A percentile compares a stretch with the other conserved stretches of the same genome.
Conservation (phyloP, 192 early-diverging fungal genomes). For the Cladochytrium replicatum region DNA sequence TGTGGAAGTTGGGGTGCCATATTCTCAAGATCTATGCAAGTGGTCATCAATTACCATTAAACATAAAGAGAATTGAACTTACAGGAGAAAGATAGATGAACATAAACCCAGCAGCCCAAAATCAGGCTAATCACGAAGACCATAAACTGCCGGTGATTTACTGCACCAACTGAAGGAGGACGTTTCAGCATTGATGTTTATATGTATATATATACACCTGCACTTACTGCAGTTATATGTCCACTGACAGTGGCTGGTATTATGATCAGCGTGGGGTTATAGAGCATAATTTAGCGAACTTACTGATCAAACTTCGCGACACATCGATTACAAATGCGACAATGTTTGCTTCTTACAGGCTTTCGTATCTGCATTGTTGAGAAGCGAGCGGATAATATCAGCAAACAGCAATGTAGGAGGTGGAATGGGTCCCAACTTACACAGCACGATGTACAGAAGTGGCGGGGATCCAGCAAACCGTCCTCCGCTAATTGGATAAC, state of each 20-base stretch:
- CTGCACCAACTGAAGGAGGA: slow-evolving; percentile 50
- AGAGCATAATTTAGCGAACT: slow-evolving; percentile 2
- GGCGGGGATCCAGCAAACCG: slow-evolving; percentile 57
- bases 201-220: background rate
- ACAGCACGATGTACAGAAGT: slow-evolving; percentile 81
- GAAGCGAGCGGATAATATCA: background rate
- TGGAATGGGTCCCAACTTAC: slow-evolving; percentile 25
- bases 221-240: slow-evolving; percentile 77
- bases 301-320: slow-evolving; percentile 90
- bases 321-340: slow-evolving; percentile 84
- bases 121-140: slow-evolving; percentile 62
- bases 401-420: slow-evolving; percentile 6
- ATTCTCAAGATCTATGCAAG: slow-evolving; percentile 20
- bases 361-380: slow-evolving; percentile 55
- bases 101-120: slow-evolving; percentile 46
- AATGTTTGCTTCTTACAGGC: slow-evolving; percentile 90
- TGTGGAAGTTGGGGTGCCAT: slow-evolving; percentile 5
- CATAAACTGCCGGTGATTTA: slow-evolving; percentile 85
- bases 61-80: slow-evolving; percentile 16
- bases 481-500: slow-evolving; percentile 59
- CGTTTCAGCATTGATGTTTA: slow-evolving; percentile 7
- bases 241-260: slow-evolving; percentile 83
- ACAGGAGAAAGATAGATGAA: slow-evolving; percentile 56
- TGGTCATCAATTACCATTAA: background rate
- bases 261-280: background rate